Evolutionary conservation across 306 rosid genomes (phyloP), one percentile per base, ranked within the genome.

Genomic region (Acacia crassicarpa): DNA sequence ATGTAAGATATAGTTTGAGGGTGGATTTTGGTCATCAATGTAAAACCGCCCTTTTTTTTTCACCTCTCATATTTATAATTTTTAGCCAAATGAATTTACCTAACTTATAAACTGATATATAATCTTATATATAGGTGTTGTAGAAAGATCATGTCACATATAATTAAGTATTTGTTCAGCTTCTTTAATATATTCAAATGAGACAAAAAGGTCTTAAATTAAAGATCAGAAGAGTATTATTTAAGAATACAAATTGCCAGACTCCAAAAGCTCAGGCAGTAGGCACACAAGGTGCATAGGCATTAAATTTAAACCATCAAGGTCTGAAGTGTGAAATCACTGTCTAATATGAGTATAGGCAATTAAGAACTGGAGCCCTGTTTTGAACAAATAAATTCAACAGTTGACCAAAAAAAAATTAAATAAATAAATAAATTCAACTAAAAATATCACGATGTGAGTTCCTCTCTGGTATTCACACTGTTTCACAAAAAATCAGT

Each of bases 201-300:
- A 38, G 41, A 38, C 6, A 38, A 5, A 38, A 6, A 38, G 41
- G 8, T 38, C 41, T 6, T 38, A 38, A 1, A 38, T 35, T 5
- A 35, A 35, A 5, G 40, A 38, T 38, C 0, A 6, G 41, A 38
- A 38, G 41, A 6, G 41, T 38, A 38, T 75, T 63, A 68, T 19
- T 63, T 45, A 25, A 46, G 17, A 46, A 78, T 15, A 43, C 72
- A 49, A 63, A 40, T 62, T 43, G 10, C 43, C 44, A 43, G 63
- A 54, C 71, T 56, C 74, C 63, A 78, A 67, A 30, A 5, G 79
- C n/a, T 62, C 65, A 73, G 40, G 41, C 41, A 38, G 41, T 38
- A 38, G 41, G 62, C 58, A 65, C 12, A 40, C 23, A 15, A 23
- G 41, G 43, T 8, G 43, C 71, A 16, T n/a, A 1, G 1, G 74